phyloP scores from a whole-genome alignment of 2,329 filamentous ascomycete genomes.

The Neospermospora avenae region DNA sequence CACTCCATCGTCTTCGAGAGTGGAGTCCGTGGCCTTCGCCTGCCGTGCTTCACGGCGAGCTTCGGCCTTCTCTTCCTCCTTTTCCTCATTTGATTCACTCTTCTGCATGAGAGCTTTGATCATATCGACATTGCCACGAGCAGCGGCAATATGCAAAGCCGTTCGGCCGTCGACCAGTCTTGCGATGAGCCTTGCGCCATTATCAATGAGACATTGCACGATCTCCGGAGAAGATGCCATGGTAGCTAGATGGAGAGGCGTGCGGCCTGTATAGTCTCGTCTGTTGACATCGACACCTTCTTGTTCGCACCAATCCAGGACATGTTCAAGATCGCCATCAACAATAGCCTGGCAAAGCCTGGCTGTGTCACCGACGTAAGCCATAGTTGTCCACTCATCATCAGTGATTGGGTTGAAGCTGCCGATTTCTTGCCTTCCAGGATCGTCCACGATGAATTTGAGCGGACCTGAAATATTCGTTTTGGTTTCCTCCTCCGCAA shows the following conservation, averaged over 20 bases:
- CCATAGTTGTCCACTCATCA: constrained; percentile 88
- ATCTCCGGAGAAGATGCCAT: constrained; percentile 66
- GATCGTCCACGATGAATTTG: constrained; percentile 74
- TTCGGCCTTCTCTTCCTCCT: constrained; percentile 57
- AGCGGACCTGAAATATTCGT: constrained; percentile 73
- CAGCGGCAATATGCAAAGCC: constrained; percentile 77
- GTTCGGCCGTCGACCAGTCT: constrained; percentile 77
- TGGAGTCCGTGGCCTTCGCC: constrained; percentile 2
- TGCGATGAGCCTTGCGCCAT: constrained; percentile 69
- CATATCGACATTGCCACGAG: constrained; percentile 65
- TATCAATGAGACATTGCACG: constrained; percentile 67
- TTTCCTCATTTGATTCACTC: constrained; percentile 70
- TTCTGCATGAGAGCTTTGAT: constrained; percentile 69
- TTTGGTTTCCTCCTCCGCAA: constrained; percentile 69
- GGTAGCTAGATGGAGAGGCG: constrained; percentile 74
- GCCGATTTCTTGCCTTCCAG: constrained; percentile 70
- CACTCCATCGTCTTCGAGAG: constrained; percentile 6
- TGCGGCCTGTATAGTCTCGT: constrained; percentile 74
- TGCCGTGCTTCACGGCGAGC: constrained; percentile 35
- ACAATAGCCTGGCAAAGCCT: constrained; percentile 79
- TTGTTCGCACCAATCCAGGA: constrained; percentile 66
- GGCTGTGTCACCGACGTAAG: constrained; percentile 77
- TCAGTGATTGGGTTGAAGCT: constrained; percentile 79
- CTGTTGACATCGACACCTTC: constrained; percentile 68
- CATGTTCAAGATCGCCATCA: constrained; percentile 65